Evolutionary conservation across 331 rosid species (phyloP), one percentile per base, ranked within the genome.

Genomic region (Acacia concinna): DNA sequence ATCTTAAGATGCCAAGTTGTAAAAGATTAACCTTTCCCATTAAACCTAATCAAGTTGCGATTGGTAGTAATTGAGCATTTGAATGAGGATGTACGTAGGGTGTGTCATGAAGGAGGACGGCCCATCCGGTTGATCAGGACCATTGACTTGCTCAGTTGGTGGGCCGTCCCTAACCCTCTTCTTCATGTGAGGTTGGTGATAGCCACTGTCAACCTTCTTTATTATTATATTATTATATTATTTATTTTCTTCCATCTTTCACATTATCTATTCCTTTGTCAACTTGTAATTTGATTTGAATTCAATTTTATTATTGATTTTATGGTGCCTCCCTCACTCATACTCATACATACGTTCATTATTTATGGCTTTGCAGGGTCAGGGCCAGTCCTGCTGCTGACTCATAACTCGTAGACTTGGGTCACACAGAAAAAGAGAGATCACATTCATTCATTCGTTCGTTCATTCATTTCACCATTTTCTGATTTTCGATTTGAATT

Each of bases 161-260:
- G 84, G 92, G 86, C 77, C 80, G 86, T 86, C 89, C 81, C 82
- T 32, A 37, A 73, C 87, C 82, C 90, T 73, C 59, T 75, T 80
- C 66, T 86, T 64, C 89, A 84, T 90, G 86, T 81, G 91, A 84
- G 96, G 90, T 90, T 86, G 91, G 88, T 90, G 97, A 89, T 82
- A 88, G 87, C 88, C 89, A 81, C 82, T 70, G 69, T 91, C 97
- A 85, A 79, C 82, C 86, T 83, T 86, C 74, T 27, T 74, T 72
- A n/a, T n/a, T n/a, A n/a, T n/a, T n/a, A n/a, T n/a, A n/a, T 73
- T 20, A 0, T 51, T n/a, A 1, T 18, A 5, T 5, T 51, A 6
- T n/a, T 2, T 13, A 11, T 47, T 4, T 71, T 43, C 0, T 8
- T 3, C 4, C 4, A 25, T 35, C 30, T 35, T 34, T 66, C 74